These are phyloP conservation scores for Scutellaria minor DNA, from an alignment of 257 asterid genomes.

Conservation along the genomic window DNA sequence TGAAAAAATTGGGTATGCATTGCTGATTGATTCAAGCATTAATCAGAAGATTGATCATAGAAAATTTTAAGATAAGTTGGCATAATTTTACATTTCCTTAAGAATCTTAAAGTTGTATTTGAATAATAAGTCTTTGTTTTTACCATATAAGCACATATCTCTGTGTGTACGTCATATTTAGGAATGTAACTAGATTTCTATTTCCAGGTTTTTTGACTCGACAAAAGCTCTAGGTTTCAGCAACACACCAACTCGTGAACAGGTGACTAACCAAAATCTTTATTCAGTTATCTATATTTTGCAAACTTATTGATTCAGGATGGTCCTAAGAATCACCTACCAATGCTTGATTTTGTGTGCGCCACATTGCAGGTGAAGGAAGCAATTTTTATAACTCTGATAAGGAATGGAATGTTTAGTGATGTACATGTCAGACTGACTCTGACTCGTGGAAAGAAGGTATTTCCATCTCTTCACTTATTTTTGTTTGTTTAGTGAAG, in stretches of 20 bases:
- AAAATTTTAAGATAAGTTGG: not conserved
- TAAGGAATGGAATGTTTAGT: constrained; percentile 85
- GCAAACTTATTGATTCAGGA: not conserved
- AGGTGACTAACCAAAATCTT: constrained; percentile 49
- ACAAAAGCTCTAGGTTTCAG: constrained; percentile 87
- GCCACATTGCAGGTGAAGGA: constrained; percentile 75
- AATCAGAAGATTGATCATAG: not conserved
- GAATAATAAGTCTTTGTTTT: constrained; percentile 20
- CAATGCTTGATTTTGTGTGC: constrained; percentile 23
- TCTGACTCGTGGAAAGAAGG: constrained; percentile 98
- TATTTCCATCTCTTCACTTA: constrained; percentile 14
- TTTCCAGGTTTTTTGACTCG: constrained; percentile 80
- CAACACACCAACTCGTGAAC: constrained; percentile 67
- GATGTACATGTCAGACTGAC: constrained; percentile 81
- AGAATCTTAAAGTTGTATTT: not conserved
- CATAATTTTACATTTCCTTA: constrained; percentile 13
- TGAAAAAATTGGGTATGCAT: not conserved
- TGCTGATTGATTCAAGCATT: not conserved
- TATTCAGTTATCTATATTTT: constrained; percentile 9
- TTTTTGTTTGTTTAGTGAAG: constrained; percentile 1
- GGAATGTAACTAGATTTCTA: constrained; percentile 17
- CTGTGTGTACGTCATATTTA: not conserved
- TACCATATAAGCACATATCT: not conserved
- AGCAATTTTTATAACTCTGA: constrained; percentile 82
- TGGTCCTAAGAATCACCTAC: constrained; percentile 7